Base-by-base conservation (phyloP, 129 eudicot genomes). In the Escallonia herrerae region DNA sequence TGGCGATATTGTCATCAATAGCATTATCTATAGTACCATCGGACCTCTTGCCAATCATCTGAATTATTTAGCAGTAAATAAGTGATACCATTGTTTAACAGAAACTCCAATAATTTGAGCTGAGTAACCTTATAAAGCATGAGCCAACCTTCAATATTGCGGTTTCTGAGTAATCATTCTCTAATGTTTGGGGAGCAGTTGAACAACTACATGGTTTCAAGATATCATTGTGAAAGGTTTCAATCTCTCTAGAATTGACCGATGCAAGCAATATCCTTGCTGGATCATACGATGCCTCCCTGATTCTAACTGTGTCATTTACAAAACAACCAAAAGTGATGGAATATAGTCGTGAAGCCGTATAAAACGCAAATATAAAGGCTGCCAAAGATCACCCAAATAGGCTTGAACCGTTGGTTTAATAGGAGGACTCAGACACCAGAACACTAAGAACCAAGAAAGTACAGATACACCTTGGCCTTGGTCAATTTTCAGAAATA, bases 301-400 rank as follows among this genome's bases (percentile, higher is more conserved):
- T 75, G 71, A 83, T 75, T 82, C 76, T 83, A 73, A 83, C 97
- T 90, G 89, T 77, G 56, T 11, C 6, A 62, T 49, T 49, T 49
- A 3, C 3, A 49, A 49, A 5, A 7, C 9, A 49, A 7, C 54
- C 9, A n/a, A 2, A 49, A 49, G 12, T 7, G 9, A 7, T 7
- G 4, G 12, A 49, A 11, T 6, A 11, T 3, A 11, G 8, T 0
- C 0, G 9, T 45, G 6, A 66, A 57, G 15, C 22, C 8, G 22
- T 6, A 11, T 11, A 11, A 11, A 11, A 53, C 5, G 3, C 58
- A 14, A 45, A 45, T 45, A 6, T 2, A 53, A 11, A 14, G 4
- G 13, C 14, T 33, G 33, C 15, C 4, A 53, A 22, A 22, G 33
- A 22, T 22, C 33, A 22, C 33, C 33, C 33, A 22, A 22, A 22